Evolutionary conservation across 2,329 filamentous ascomycete species (phyloP), one percentile per base, ranked within the genome.

Genomic region (Fusarium sp.): DNA sequence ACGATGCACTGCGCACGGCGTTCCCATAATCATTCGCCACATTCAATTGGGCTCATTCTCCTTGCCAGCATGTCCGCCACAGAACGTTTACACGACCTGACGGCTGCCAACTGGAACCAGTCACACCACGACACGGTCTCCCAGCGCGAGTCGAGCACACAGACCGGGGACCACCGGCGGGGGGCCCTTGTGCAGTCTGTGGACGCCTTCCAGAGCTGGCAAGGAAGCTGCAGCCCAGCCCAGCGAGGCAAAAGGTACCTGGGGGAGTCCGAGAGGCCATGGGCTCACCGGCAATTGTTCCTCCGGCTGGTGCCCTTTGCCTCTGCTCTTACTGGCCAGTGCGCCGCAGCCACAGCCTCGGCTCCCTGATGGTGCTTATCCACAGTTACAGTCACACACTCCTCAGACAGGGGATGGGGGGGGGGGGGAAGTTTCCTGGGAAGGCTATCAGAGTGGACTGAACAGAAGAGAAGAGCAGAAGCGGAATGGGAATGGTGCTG

Each of bases 201-300:
- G 53, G 18, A 46, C 7, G 34, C 36, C 34, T 41, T 57, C 43
- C 54, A 50, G 36, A 37, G 41, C 54, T 58, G 54, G 34, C 27
- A 47, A 28, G 27, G 54, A 58, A 57, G 43, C 15, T 37, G 30
- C 27, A 18, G 43, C 54, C 50, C 36, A 40, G 54, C 54, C 54
- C 54, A 48, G 54, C 36, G 43, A 58, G 54, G 54, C 54, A 46
- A 46, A 50, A 31, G 34, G 36, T 39, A 18, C 39, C 43, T 44
- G 28, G 54, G 54, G 46, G 54, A 56, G 50, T 39, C 30, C 23
- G 27, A 50, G 34, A 40, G 43, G 43, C 30, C 31, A 36, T 48
- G 43, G 54, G 36, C 43, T 50, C 31, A 48, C n/a, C 31, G 54
- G 54, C 54, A 58, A 50, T 58, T 31, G 54, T 31, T 23, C 28